Conservation (phyloP, 2,329 filamentous ascomycete genomes). For the Tolypocladium nubicola region DNA sequence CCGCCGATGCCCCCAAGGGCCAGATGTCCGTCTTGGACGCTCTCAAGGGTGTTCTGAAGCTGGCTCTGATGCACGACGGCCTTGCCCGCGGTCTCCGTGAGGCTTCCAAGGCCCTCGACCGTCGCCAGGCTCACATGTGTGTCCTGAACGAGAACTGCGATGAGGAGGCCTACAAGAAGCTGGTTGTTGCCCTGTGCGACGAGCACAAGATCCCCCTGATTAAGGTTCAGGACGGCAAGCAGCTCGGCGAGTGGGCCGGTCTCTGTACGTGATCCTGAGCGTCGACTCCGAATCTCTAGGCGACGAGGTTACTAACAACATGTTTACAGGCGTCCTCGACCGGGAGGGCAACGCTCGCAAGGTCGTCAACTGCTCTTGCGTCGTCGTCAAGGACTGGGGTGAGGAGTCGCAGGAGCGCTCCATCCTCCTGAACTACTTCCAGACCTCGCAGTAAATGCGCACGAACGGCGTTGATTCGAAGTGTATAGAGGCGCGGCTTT, state of each 20-base stretch:
- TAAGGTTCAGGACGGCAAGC: constrained; percentile 99
- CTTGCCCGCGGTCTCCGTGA: constrained; percentile 97
- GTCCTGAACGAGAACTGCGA: constrained; percentile 99
- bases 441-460: constrained; percentile 61
- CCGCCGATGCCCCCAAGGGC: constrained; percentile 80
- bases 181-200: constrained; percentile 94
- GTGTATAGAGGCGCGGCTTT: constrained; percentile 28
- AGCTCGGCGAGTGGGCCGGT: constrained; percentile 99
- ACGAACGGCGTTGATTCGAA: constrained; percentile 23
- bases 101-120: constrained; percentile 96
- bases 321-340: constrained; percentile 74
- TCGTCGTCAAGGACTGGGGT: constrained; percentile 99
- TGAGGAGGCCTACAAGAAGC: constrained; percentile 99
- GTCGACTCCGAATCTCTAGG: not conserved
- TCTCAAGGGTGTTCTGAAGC: constrained; percentile 97
- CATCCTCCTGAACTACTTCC: constrained; percentile 99
- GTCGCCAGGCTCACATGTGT: constrained; percentile 99
- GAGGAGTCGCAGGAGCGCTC: constrained; percentile 98
- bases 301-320: constrained; percentile 17
- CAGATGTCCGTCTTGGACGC: constrained; percentile 98
- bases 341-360: constrained; percentile 99
- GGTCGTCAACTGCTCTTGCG: constrained; percentile 99
- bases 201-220: constrained; percentile 99
- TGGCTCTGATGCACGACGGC: constrained; percentile 98
- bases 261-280: constrained; percentile 63